Evolutionary conservation across 2,329 filamentous ascomycete species (phyloP), one percentile per base, ranked within the genome.

Genomic region (Monascus ruber): DNA sequence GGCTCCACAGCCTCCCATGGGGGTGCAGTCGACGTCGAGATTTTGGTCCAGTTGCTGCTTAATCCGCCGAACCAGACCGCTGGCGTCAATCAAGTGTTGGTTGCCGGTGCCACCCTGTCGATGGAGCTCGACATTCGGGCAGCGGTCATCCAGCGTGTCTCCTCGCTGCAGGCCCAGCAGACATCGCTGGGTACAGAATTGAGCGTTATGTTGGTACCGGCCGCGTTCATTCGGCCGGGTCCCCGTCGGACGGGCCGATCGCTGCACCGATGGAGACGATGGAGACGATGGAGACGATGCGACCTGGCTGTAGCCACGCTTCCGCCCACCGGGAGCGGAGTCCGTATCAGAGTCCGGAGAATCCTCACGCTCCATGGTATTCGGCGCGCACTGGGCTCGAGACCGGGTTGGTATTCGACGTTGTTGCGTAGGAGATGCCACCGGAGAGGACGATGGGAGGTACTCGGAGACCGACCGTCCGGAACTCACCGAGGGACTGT

Each of bases 21-120:
- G 54, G 6, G 50, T 53, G 39, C 49, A 56, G 36, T 54, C 42
- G 33, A 50, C 33, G 39, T 56, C 53, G 9, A 56, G 39, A 36
- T 56, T 40, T 24, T 47, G 9, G 45, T 53, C 49, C 1, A 59
- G 50, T 47, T 59, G 51, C 37, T 41, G 27, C 26, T 56, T 52
- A 1, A 58, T 36, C 31, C 41, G 33, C 24, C 42, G 36, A 24
- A 55, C 47, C 32, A 56, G 28, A 8, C 43, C 17, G 8, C 34
- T 29, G 5, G 41, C n/a, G n/a, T n/a, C n/a, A n/a, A n/a, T n/a
- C n/a, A 34, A 38, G 35, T 55, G 50, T 4, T 35, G 34, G 38
- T 48, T 35, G 7, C 24, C 33, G 26, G 38, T 33, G 28, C 31
- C 5, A 17, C 45, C 41, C 6, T 42, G 37, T 25, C 31, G 40